Base-by-base conservation (phyloP, 2,329 filamentous ascomycete genomes). In the Pleomassaria siparia region DNA sequence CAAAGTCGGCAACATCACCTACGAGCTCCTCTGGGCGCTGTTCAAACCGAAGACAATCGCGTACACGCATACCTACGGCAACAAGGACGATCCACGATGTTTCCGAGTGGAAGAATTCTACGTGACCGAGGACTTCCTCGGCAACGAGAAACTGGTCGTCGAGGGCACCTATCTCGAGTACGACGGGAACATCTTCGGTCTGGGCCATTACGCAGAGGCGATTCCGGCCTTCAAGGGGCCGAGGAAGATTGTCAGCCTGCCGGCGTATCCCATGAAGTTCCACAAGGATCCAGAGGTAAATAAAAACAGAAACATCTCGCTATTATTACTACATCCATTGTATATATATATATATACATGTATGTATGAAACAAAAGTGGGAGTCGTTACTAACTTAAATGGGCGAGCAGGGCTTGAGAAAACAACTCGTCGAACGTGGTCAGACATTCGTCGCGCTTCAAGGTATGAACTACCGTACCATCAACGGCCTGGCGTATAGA, bases 401-500 rank as follows among this genome's bases (percentile, higher is more conserved):
- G n/a, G 5, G 15, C 5, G 5, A 13, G 29, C 49, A 63, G 60
- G 78, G 78, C 21, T 59, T 95, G 35, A 82, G 82, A 43, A 72
- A 79, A 49, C 78, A 85, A 47, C 79, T 96, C 20, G 81, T 95
- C 44, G 84, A 88, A 59, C 84, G 91, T 2, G 91, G 91, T 37
- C 90, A 88, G 76, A 89, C 88, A 57, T 96, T 95, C 62, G 86
- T 91, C 9, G 73, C 81, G 0, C 78, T 96, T n/a, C 81, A 85
- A 53, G 90, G 91, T 18, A 87, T 91, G 70, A 85, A 92, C 59
- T 95, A 94, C 74, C 87, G 84, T 57, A 85, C 83, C 61, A 88
- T 91, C 67, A 86, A 91, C 45, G 91, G 91, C 2, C 84, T 95
- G 73, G 90, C 88, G 0, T 95, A 90, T 70, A 95, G 92, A 75